phyloP scores from a whole-genome alignment of 148 eudicot species.

The Heliosperma pusillum region DNA sequence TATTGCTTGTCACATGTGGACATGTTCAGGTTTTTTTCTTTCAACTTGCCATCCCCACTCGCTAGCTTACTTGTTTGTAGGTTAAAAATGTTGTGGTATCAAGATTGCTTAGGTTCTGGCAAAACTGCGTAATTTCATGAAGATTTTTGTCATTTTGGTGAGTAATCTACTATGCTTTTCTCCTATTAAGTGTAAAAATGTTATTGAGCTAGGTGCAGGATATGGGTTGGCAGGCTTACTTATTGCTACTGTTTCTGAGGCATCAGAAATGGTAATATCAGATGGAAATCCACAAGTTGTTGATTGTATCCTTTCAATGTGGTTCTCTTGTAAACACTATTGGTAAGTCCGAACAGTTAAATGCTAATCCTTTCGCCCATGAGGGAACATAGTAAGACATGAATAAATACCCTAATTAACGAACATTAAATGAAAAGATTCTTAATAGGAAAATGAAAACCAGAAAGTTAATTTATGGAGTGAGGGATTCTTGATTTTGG shows the following conservation, averaged over 20 bases:
- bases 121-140: not conserved
- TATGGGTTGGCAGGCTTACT: constrained; percentile 89
- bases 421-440: not conserved
- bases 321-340: not conserved
- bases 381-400: not conserved
- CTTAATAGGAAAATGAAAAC: not conserved
- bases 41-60: not conserved
- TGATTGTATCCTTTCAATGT: constrained; percentile 82
- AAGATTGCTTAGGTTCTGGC: not conserved
- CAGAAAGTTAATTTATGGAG: too few relatives aligned
- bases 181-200: constrained; percentile 51
- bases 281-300: constrained; percentile 97
- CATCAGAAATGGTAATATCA: constrained; percentile 75
- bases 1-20: constrained; percentile 68
- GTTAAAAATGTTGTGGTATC: not conserved
- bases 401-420: not conserved
- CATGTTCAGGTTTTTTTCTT: constrained; percentile 55
- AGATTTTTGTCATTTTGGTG: too few relatives aligned
- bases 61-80: not conserved
- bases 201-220: constrained; percentile 89
- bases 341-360: not conserved
- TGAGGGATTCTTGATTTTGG: not conserved
- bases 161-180: constrained; percentile 8
- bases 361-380: not conserved
- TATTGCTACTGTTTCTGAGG: constrained; percentile 65